Evolutionary conservation across 2,329 filamentous ascomycete genomes (phyloP), one percentile per base, ranked within the genome.

Genomic region (Colletotrichum somersetense): DNA sequence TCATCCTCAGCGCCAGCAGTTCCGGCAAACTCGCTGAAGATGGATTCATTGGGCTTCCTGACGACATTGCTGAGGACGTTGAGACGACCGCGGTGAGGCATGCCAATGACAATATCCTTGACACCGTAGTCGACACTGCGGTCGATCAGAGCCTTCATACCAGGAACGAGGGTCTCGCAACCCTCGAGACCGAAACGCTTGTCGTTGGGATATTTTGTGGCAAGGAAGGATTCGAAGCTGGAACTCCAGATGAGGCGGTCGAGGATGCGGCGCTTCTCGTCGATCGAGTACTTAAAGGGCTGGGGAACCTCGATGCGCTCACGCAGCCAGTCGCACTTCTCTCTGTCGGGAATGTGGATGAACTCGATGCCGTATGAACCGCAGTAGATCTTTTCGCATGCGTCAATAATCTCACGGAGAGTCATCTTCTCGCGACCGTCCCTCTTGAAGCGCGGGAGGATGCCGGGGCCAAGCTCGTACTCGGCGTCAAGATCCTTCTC

Each of bases 141-240:
- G 84, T 99, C 96, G 76, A 99, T 99, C 75, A 99, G 87, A 66
- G 96, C 96, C 88, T 99, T 99, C 96, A 99, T 99, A 82, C 96
- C 96, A 38, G 96, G 96, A 71, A 99, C 97, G 76, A 99, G 89
- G 69, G 94, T 96, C 84, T 99, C 96, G 80, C 95, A 97, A 81
- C 96, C 96, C 86, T 99, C 96, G 38, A 99, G 90, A 85, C 96
- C 96, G 84, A 99, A 99, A 80, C 96, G 94, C 89, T 99, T 99
- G 86, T 99, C 96, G 84, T 99, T 99, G 82, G 96, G 96, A 85
- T 98, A 98, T 85, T 99, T 99, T 71, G 95, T 98, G 69, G 96
- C 92, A 76, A 97, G 87, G 89, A 99, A 99, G 73, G 91, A 86
- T 86, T 99, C 96, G 82, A 99, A 99, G 84, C 94, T 98, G 75